A percentile compares a stretch with the other conserved stretches of the same genome.
Evolutionary conservation across 2,329 filamentous ascomycete species (phyloP).

Genomic region (Neobulgaria alba): DNA sequence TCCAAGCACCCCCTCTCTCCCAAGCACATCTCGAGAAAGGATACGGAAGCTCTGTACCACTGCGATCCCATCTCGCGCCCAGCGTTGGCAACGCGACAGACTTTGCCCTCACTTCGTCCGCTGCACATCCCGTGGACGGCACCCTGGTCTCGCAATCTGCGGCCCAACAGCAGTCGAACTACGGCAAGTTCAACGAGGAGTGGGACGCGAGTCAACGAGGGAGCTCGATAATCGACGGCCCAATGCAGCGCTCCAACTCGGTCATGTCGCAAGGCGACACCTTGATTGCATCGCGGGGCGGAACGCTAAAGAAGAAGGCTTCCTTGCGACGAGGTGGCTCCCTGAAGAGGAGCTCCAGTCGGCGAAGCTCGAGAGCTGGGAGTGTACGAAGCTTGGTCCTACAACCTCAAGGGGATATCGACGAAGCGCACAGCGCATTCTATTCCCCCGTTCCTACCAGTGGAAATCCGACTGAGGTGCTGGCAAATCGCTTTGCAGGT

Average conservation of each 20-base stretch:
- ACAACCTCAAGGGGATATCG: constrained; percentile 58
- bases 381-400: constrained; percentile 75
- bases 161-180: constrained; percentile 15
- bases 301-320: constrained; percentile 82
- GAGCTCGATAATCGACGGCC: constrained; percentile 49
- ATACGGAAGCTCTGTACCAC: constrained; percentile 19
- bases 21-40: constrained; percentile 23
- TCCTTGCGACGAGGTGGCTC: constrained; percentile 69
- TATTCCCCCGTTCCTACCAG: constrained; percentile 81
- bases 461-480: constrained; percentile 77
- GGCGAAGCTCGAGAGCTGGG: constrained; percentile 72
- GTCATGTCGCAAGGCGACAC: constrained; percentile 31
- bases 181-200: constrained; percentile 57
- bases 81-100: constrained; percentile 14
- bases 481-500: constrained; percentile 87
- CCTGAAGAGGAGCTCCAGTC: constrained; percentile 70
- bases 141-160: constrained; percentile 21
- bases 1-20: constrained; percentile 24
- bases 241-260: constrained; percentile 54
- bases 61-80: constrained; percentile 13
- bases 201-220: constrained; percentile 63
- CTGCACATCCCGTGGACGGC: constrained; percentile 16
- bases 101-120: constrained; percentile 14
- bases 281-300: constrained; percentile 40
- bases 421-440: constrained; percentile 75